Conservation (phyloP, 2,329 filamentous ascomycete species). For the Epicoccum sorghinum region DNA sequence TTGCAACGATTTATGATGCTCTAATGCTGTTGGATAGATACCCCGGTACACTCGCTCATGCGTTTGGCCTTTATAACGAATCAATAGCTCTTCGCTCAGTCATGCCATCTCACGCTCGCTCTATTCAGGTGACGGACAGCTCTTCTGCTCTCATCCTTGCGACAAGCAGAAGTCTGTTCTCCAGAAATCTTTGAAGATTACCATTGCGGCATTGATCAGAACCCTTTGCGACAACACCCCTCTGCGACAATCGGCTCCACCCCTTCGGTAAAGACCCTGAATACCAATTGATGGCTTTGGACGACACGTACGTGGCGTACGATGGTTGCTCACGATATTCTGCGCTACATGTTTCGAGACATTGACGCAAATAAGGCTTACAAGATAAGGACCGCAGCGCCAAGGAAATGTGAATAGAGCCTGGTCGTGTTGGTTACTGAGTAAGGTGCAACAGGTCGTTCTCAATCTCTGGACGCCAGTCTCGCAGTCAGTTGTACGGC, state of each 20-base stretch:
- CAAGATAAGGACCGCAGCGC: too few relatives aligned
- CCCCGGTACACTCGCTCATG: constrained; percentile 12
- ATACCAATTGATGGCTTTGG: background rate
- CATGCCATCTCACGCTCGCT: background rate
- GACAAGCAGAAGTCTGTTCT: constrained; percentile 22
- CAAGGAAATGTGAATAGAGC: too few relatives aligned
- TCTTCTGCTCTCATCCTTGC: constrained; percentile 21
- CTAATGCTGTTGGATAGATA: constrained; percentile 23
- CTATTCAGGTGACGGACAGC: constrained; percentile 13
- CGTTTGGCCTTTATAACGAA: constrained; percentile 18
- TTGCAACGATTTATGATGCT: constrained; percentile 5
- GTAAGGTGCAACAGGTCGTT: too few relatives aligned
- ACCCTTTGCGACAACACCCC: constrained; percentile 4
- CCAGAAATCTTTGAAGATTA: background rate
- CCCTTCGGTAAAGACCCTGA: too few relatives aligned
- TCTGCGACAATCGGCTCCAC: background rate
- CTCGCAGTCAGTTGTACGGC: too few relatives aligned
- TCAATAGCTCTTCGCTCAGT: constrained; percentile 27
- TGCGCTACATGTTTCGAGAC: too few relatives aligned
- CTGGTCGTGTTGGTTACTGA: too few relatives aligned
- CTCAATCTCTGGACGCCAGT: too few relatives aligned
- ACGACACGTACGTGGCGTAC: background rate
- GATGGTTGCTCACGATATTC: too few relatives aligned
- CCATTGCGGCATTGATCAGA: background rate
- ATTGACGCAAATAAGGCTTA: too few relatives aligned